Evolutionary conservation across 2,329 filamentous ascomycete species (phyloP).

Genomic region (Neonectria ditissima): DNA sequence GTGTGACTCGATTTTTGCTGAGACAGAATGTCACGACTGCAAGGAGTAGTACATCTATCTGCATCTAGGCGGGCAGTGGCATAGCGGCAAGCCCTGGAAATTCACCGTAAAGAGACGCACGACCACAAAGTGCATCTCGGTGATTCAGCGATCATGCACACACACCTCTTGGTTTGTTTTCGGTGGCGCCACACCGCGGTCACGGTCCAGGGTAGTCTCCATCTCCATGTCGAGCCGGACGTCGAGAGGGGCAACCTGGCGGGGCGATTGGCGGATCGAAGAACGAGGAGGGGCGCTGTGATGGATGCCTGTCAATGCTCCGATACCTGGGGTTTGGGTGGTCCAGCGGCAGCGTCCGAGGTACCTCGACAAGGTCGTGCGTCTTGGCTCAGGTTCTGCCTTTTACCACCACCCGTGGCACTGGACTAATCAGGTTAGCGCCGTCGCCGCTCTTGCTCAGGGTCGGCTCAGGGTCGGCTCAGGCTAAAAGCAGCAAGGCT

Average conservation of each 20-base stretch:
- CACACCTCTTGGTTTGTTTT: slow-evolving; percentile 25
- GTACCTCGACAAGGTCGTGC: slow-evolving; percentile 21
- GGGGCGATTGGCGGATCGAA: slow-evolving; percentile 30
- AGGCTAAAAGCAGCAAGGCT: no score
- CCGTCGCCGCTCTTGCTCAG: no score
- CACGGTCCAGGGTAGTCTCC: slow-evolving; percentile 27
- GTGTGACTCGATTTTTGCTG: not conserved
- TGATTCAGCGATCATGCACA: slow-evolving; percentile 2
- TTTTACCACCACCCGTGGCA: no score
- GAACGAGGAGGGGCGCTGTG: slow-evolving; percentile 25
- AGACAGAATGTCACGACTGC: not conserved
- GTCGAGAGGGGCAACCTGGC: slow-evolving; percentile 47
- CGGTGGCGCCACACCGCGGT: slow-evolving; percentile 19
- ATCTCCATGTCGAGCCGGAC: slow-evolving; percentile 22
- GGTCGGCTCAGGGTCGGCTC: no score
- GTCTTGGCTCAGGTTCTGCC: slow-evolving; percentile 24
- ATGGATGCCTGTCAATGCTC: slow-evolving; percentile 14
- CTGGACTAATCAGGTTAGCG: no score
- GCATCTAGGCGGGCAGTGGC: not conserved
- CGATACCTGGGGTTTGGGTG: slow-evolving; percentile 17
- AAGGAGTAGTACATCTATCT: no score
- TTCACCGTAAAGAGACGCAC: not conserved
- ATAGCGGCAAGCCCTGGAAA: not conserved
- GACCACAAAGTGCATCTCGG: not conserved
- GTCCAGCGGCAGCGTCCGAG: slow-evolving; percentile 12